These are phyloP conservation scores for Colletotrichum paranaense DNA, from an alignment of 2,329 filamentous ascomycete species.

Conservation along the genomic window DNA sequence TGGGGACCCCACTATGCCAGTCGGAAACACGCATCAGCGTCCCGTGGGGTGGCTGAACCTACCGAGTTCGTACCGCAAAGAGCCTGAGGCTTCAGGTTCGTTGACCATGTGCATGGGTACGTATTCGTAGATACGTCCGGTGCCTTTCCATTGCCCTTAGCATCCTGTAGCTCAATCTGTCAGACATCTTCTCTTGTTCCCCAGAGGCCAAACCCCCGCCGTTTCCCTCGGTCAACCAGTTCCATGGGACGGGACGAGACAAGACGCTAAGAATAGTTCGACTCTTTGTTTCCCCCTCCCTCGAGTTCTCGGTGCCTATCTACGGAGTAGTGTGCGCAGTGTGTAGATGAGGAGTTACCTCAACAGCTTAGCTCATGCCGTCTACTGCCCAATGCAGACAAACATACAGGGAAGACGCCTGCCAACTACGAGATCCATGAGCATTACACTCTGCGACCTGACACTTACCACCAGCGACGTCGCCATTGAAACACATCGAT, in stretches of 20 bases:
- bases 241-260: background rate
- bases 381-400: background rate
- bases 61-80: too few species aligned
- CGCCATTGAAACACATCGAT: slow-evolving; percentile 19
- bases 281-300: background rate
- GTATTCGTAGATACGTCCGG: background rate
- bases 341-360: background rate
- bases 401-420: slow-evolving; percentile 17
- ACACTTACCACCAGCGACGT: background rate
- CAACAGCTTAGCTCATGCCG: background rate
- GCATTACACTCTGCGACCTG: slow-evolving; percentile 1
- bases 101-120: background rate
- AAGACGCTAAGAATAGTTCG: slow-evolving; percentile 11
- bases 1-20: slow-evolving; percentile 22
- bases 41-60: slow-evolving; percentile 27
- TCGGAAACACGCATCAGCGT: slow-evolving; percentile 31
- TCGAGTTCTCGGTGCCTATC: background rate
- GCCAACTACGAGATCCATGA: slow-evolving; percentile 1
- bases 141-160: background rate
- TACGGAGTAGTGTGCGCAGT: too few species aligned
- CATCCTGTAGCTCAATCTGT: background rate
- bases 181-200: slow-evolving; percentile 5
- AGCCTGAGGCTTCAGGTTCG: background rate
- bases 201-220: background rate
- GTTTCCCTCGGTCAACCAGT: slow-evolving; percentile 18